Base-by-base conservation (phyloP, 1,284 basidiomycete genomes). In the Cutaneotrichosporon sp. region DNA sequence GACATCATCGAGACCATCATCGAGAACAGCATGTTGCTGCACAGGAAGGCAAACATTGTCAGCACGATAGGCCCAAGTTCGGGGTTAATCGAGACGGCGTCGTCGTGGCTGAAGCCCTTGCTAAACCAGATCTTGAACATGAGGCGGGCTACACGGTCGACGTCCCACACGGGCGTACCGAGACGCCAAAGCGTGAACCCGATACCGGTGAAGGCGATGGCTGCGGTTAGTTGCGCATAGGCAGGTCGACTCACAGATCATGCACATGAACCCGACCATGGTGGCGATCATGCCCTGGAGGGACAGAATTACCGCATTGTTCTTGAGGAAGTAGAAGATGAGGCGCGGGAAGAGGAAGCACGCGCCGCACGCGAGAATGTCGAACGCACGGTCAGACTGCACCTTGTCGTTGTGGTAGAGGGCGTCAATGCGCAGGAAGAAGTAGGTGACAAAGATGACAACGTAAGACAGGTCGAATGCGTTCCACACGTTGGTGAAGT, bases 291-390 rank as follows among this genome's bases (percentile, higher is more conserved):
- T 84, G 86, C 88, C 64, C 90, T 82, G 34, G 86, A 89, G 65
- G 9, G 81, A 80, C 18, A 95, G 80, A 32, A 95, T 85, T 46
- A 95, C 84, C 21, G 93, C 87, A 62, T 92, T 92, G 70, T 91
- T 89, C 18, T 87, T 88, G 58, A 95, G 86, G 2, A 90, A 86
- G 75, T 91, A 93, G 80, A 95, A 95, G 0, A 90, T 91, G 18
- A 95, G 81, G 52, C 92, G 85, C 11, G 92, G 92, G 74, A 94
- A 90, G 30, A 95, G 84, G 56, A 95, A 88, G 73, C 91, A 94
- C 10, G 90, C 91, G 9, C 89, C 90, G 71, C 89, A 91, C 5
- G 91, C 85, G 38, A 95, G 83, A 50, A 92, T 84, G 71, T 94
- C 91, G 73, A 93, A 93, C 6, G 89, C 88, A 65, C 90, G 80